Conservation (phyloP, 306 rosid species). For the Aeschynomene evenia region DNA sequence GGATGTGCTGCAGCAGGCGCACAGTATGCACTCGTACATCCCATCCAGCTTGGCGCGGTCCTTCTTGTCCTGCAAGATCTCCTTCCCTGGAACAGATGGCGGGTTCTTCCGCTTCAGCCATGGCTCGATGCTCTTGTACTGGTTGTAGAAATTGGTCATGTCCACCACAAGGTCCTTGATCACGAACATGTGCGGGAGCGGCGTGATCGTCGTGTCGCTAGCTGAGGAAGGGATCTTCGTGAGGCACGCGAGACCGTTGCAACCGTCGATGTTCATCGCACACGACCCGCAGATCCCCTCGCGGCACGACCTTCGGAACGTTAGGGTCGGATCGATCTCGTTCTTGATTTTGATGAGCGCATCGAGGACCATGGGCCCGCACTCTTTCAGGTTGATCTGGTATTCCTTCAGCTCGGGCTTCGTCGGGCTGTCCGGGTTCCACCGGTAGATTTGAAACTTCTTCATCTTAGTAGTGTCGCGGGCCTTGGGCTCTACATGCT, state of each 20-base stretch:
- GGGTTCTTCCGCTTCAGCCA: conserved; percentile 95
- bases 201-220: conserved; percentile 57
- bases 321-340: conserved; percentile 77
- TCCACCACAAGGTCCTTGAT: conserved; percentile 92
- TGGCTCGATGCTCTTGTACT: conserved; percentile 98
- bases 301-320: conserved; percentile 90
- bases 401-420: conserved; percentile 79
- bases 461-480: conserved; percentile 32
- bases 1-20: conserved; percentile 97
- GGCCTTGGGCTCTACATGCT: conserved; percentile 46
- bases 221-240: conserved; percentile 61
- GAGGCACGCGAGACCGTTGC: conserved; percentile 88
- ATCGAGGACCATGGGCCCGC: conserved; percentile 99
- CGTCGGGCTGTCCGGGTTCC: conserved; percentile 74
- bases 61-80: conserved; percentile 79
- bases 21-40: conserved; percentile 96
- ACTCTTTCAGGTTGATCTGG: conserved; percentile 79
- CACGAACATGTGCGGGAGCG: conserved; percentile 94
- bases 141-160: conserved; percentile 92
- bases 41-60: conserved; percentile 92
- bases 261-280: conserved; percentile 98
- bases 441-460: conserved; percentile 89
- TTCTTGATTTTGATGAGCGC: conserved; percentile 93
- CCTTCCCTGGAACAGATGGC: conserved; percentile 57
- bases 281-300: conserved; percentile 99